These are phyloP conservation scores for Chloris gayana DNA, from an alignment of 176 grass and related monocot genomes.

Conservation along the genomic window DNA sequence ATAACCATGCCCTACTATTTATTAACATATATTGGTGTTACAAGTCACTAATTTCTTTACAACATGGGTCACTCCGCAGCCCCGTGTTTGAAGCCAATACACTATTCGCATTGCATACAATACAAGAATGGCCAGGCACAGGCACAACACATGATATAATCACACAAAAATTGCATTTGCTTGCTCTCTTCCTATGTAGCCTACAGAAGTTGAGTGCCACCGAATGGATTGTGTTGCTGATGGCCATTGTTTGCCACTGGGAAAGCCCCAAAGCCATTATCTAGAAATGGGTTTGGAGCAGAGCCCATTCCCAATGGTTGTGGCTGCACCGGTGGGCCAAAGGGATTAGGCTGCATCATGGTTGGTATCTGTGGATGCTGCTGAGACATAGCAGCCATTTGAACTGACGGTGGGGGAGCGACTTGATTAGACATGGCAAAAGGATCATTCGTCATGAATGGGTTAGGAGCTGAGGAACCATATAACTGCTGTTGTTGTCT, in stretches of 20 bases:
- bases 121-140: constrained; percentile 53
- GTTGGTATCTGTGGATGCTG: constrained; percentile 73
- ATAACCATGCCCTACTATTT: constrained; percentile 46
- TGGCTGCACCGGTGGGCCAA: constrained; percentile 53
- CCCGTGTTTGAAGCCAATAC: constrained; percentile 51
- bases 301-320: constrained; percentile 41
- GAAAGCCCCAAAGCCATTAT: constrained; percentile 66
- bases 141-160: constrained; percentile 55
- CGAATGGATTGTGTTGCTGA: constrained; percentile 70
- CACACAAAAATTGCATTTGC: constrained; percentile 67
- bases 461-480: constrained; percentile 67
- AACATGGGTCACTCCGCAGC: constrained; percentile 50
- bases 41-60: constrained; percentile 60
- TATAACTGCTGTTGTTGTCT: constrained; percentile 75
- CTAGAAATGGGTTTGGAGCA: constrained; percentile 64
- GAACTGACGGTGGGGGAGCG: constrained; percentile 72
- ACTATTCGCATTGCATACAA: constrained; percentile 49
- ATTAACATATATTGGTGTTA: constrained; percentile 51
- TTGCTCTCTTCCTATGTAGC: constrained; percentile 39
- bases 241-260: constrained; percentile 53
- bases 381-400: constrained; percentile 85
- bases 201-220: constrained; percentile 56
- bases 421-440: constrained; percentile 79
- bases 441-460: constrained; percentile 80
- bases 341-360: constrained; percentile 65